Conservation (phyloP, 176 grass and related monocot genomes). For the Secale cereale region DNA sequence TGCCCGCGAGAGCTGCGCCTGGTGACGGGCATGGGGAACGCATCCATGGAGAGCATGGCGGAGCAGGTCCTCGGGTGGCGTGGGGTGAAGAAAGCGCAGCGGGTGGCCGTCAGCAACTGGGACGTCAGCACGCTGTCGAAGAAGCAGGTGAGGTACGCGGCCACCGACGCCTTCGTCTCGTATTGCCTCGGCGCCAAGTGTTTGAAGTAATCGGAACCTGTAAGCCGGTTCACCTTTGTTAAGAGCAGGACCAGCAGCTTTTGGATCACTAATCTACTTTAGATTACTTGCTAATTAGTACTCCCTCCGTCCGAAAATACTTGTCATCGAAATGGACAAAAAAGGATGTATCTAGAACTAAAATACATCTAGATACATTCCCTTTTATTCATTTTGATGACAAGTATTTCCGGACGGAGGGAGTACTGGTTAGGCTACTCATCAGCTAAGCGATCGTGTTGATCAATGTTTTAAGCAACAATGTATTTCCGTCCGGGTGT, state of each 20-base stretch:
- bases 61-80: not conserved
- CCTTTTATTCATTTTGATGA: too few species aligned
- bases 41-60: slow-evolving; percentile 40
- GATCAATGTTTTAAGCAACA: not conserved
- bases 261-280: not conserved
- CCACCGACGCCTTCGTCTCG: not conserved
- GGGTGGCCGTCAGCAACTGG: slow-evolving; percentile 7
- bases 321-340: too few species aligned
- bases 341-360: too few species aligned
- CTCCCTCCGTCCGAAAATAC: too few species aligned
- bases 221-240: not conserved
- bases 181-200: not conserved
- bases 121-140: not conserved
- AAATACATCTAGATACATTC: too few species aligned
- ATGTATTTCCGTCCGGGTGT: too few species aligned
- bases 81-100: not conserved
- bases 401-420: too few species aligned
- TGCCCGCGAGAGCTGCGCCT: not conserved
- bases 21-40: not conserved
- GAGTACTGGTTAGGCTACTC: too few species aligned
- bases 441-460: not conserved
- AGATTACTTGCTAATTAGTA: not conserved
- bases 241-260: not conserved
- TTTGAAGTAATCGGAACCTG: not conserved
- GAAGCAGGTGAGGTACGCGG: not conserved